Evolutionary conservation across 139 green algal species (phyloP).

Genomic region (Prasinococcaceae sp.): DNA sequence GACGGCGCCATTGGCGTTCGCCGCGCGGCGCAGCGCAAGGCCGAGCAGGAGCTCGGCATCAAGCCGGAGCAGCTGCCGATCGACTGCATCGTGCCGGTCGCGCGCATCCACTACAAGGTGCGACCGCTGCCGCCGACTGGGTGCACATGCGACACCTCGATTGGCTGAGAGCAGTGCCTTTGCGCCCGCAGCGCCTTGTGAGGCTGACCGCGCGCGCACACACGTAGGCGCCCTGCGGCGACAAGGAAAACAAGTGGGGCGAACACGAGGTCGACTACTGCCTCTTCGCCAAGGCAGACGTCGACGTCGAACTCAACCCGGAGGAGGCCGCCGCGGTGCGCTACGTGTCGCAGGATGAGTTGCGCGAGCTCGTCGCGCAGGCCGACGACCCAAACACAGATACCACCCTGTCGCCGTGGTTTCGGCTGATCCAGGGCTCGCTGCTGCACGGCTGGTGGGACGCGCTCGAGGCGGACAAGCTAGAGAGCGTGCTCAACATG

Average conservation of each 20-base stretch:
- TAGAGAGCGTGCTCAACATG: slow-evolving; percentile 15
- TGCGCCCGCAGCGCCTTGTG: too few species aligned
- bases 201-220: too few species aligned
- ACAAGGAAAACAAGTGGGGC: slow-evolving; percentile 32
- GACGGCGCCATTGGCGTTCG: too few species aligned
- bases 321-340: slow-evolving; percentile 53
- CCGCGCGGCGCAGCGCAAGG: slow-evolving; percentile 12
- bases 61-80: slow-evolving; percentile 32
- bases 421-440: slow-evolving; percentile 72
- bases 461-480: slow-evolving; percentile 38
- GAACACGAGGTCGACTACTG: slow-evolving; percentile 97
- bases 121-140: slow-evolving; percentile 9
- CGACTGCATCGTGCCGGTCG: slow-evolving; percentile 58
- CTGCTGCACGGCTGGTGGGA: slow-evolving; percentile 79
- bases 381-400: slow-evolving; percentile 13
- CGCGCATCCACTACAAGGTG: slow-evolving; percentile 81
- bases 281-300: slow-evolving; percentile 43
- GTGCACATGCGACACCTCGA: too few species aligned
- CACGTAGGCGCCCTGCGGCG: too few species aligned
- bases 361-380: slow-evolving; percentile 30
- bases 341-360: slow-evolving; percentile 29
- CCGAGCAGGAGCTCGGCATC: slow-evolving; percentile 85
- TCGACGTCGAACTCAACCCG: slow-evolving; percentile 1
- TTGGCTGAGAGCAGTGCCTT: too few species aligned
- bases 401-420: slow-evolving; percentile 80